Percentiles rank a stretch among this genome's conserved stretches.
Evolutionary conservation across 139 green algal genomes (phyloP).

Genomic region (Tetradesmus obliquus): DNA sequence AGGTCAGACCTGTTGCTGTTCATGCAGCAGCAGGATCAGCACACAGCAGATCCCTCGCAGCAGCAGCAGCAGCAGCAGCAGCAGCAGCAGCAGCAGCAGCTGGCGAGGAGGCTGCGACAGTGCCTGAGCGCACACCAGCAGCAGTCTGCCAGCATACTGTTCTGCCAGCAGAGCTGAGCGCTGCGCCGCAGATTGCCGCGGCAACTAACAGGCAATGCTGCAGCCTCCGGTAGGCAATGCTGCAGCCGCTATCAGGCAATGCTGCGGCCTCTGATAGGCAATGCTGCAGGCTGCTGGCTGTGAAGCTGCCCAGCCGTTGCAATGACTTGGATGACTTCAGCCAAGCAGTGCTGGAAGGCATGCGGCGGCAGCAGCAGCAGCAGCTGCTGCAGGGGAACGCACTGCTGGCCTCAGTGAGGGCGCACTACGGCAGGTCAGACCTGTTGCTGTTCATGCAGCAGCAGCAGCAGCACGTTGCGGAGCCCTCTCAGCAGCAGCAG

Average conservation of each 20-base stretch:
- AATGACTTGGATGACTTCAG: neutral
- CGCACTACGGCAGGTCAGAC: neutral
- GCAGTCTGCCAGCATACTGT: conserved; percentile 21
- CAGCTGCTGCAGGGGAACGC: neutral
- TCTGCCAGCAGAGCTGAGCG: neutral
- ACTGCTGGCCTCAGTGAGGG: neutral
- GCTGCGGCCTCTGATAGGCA: too few species aligned
- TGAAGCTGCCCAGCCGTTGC: conserved; percentile 25
- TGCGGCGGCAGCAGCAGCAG: conserved; percentile 18
- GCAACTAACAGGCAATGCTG: too few species aligned
- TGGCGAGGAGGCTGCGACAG: neutral
- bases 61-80: neutral
- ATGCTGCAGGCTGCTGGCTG: conserved; percentile 8
- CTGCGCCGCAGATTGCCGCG: too few species aligned
- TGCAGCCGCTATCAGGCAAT: too few species aligned
- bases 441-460: conserved; percentile 11
- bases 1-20: conserved; percentile 18
- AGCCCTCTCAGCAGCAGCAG: neutral
- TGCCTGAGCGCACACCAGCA: conserved; percentile 13
- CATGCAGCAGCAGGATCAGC: neutral
- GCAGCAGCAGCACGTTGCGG: neutral
- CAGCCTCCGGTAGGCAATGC: too few species aligned
- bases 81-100: conserved; percentile 1
- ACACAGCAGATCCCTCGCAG: neutral
- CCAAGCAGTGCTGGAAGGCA: neutral